phyloP scores from a whole-genome alignment of 2,329 filamentous ascomycete species.

The Zymoseptoria pseudotritici region DNA sequence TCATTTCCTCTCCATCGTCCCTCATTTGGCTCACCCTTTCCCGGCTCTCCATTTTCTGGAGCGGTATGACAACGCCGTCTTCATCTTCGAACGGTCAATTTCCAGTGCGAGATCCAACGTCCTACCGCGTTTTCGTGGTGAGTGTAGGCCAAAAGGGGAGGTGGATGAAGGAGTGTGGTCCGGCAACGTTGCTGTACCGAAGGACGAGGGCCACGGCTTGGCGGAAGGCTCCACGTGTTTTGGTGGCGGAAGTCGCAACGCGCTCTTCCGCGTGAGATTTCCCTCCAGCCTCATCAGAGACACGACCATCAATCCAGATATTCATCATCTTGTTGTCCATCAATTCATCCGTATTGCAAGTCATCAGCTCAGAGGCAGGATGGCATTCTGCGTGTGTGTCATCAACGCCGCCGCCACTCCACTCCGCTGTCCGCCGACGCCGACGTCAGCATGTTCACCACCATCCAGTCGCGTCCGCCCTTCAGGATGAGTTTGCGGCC shows the following conservation, averaged over 20 bases:
- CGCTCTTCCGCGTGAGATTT: not conserved
- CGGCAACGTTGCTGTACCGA: not conserved
- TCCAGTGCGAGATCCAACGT: not conserved
- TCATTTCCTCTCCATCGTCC: not conserved
- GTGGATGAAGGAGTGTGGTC: not conserved
- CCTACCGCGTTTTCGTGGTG: not conserved
- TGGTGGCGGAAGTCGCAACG: not conserved
- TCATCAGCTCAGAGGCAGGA: not conserved
- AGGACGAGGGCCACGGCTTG: not conserved
- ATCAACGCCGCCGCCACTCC: not conserved
- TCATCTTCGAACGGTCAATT: not conserved
- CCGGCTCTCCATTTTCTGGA: not conserved
- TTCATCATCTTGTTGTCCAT: not conserved
- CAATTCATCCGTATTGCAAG: not conserved
- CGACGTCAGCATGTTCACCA: not conserved
- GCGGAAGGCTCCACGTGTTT: not conserved
- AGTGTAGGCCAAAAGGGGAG: not conserved
- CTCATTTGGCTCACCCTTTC: not conserved
- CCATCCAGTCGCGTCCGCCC: not conserved
- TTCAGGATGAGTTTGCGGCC: not conserved
- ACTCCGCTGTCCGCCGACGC: not conserved
- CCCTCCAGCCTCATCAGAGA: not conserved
- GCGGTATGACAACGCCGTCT: not conserved
- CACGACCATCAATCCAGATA: not conserved
- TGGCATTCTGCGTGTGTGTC: not conserved